These are phyloP conservation scores for Hypoxylon crocopeplum DNA, from an alignment of 495 filamentous ascomycete species.

Conservation along the genomic window DNA sequence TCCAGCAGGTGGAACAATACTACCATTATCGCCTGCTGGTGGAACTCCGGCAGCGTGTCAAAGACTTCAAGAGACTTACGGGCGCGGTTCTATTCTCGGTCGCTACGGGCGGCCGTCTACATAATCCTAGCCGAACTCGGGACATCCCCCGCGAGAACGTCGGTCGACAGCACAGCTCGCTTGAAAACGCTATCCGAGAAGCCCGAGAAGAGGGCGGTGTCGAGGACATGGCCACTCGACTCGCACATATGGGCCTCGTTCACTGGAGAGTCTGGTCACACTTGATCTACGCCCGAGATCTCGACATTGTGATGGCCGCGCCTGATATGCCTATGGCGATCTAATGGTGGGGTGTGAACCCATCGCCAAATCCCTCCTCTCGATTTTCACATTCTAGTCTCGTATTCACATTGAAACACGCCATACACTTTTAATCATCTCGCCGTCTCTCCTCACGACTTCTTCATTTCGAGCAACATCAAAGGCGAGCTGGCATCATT, in stretches of 20 bases:
- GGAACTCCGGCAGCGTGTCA: conserved; percentile 53
- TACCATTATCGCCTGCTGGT: conserved; percentile 51
- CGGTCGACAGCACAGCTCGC: conserved; percentile 32
- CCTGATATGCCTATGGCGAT: conserved; percentile 39
- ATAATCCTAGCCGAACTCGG: conserved; percentile 35
- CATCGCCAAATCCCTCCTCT: conserved; percentile 3
- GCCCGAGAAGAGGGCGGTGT: conserved; percentile 59
- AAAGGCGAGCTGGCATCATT: conserved; percentile 19
- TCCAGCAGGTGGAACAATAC: conserved; percentile 48
- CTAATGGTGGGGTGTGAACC: conserved; percentile 1
- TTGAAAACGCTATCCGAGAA: conserved; percentile 41
- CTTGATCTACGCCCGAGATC: conserved; percentile 62
- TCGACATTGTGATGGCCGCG: conserved; percentile 28
- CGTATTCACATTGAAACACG: conserved; percentile 12
- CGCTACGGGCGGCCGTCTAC: conserved; percentile 53
- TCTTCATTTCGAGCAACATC: conserved; percentile 19
- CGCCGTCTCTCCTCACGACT: conserved; percentile 11
- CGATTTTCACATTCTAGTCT: conserved; percentile 10
- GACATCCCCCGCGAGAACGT: conserved; percentile 37
- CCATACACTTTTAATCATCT: conserved; percentile 24
- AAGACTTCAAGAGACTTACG: conserved; percentile 56
- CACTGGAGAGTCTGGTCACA: conserved; percentile 90
- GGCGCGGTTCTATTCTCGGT: conserved; percentile 58
- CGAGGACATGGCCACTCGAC: conserved; percentile 71
- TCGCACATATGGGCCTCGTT: conserved; percentile 79